A percentile compares a stretch with the other conserved stretches of the same genome.
Conservation (phyloP, 352 stramenopile species). For the Discostella stelligera region DNA sequence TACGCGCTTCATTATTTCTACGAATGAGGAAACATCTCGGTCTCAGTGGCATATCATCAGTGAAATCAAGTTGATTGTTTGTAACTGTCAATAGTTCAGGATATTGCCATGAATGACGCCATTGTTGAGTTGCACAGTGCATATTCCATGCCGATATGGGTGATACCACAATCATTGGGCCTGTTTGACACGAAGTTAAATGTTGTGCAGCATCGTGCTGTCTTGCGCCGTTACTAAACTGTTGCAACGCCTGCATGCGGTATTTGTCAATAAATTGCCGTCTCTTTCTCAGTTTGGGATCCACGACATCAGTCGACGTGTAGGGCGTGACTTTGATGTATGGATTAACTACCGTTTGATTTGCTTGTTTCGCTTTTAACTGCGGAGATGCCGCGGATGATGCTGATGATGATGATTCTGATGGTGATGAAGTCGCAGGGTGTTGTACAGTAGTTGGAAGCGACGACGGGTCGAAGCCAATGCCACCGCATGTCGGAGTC, state of each 20-base stretch:
- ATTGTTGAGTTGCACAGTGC: slow-evolving; percentile 8
- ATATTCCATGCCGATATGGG: slow-evolving; percentile 12
- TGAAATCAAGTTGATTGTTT: background rate
- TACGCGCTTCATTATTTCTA: background rate
- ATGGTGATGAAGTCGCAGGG: too few relatives aligned
- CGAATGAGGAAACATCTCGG: slow-evolving; percentile 26
- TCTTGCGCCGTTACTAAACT: background rate
- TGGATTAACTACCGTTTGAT: slow-evolving; percentile 9
- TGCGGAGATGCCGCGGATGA: too few relatives aligned
- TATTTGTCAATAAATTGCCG: slow-evolving; percentile 18
- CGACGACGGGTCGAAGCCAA: too few relatives aligned
- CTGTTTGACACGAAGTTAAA: background rate
- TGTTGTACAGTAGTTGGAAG: too few relatives aligned
- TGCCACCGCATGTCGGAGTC: too few relatives aligned
- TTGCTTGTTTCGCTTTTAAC: too few relatives aligned
- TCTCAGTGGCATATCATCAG: background rate
- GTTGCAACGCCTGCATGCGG: slow-evolving; percentile 6
- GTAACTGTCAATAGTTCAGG: background rate
- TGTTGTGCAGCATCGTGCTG: background rate
- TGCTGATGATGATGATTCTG: too few relatives aligned
- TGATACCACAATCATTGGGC: background rate
- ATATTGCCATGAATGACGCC: slow-evolving; percentile 6
- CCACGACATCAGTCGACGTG: background rate
- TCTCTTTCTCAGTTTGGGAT: background rate
- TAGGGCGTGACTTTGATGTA: slow-evolving; percentile 11